These are phyloP conservation scores for Rhodotorula mucilaginosa DNA, from an alignment of 1,284 basidiomycete species.

Conservation along the genomic window DNA sequence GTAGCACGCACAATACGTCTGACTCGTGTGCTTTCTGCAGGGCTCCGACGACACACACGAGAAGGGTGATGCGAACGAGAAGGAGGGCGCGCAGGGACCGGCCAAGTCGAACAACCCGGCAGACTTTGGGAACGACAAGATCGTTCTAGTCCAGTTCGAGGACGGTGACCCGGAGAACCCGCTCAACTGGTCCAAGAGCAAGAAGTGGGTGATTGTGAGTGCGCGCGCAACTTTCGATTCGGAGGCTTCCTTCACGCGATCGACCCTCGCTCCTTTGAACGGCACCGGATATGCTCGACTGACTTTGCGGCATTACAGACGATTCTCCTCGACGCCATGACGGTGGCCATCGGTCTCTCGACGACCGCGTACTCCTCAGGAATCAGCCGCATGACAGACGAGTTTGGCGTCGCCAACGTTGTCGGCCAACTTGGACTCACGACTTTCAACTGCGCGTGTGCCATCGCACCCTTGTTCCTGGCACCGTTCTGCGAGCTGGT, in stretches of 20 bases:
- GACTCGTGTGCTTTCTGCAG: neutral
- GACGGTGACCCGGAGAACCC: slow-evolving; percentile 39
- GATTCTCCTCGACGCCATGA: slow-evolving; percentile 45
- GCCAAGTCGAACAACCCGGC: neutral
- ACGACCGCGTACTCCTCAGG: slow-evolving; percentile 48
- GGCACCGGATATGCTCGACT: neutral
- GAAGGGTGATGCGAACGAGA: neutral
- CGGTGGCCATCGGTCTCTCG: slow-evolving; percentile 46
- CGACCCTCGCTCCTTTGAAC: neutral
- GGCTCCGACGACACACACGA: neutral
- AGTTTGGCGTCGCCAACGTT: slow-evolving; percentile 45
- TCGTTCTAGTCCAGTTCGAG: slow-evolving; percentile 40
- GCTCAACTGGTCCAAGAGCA: slow-evolving; percentile 23
- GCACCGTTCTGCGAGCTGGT: slow-evolving; percentile 48
- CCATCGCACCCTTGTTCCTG: slow-evolving; percentile 42
- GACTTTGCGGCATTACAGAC: neutral
- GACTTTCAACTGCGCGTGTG: slow-evolving; percentile 43
- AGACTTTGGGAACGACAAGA: slow-evolving; percentile 27
- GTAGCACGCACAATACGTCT: neutral
- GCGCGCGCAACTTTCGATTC: too few relatives aligned
- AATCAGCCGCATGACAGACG: slow-evolving; percentile 43
- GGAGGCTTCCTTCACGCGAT: too few relatives aligned
- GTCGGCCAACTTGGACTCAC: slow-evolving; percentile 47
- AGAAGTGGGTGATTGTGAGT: slow-evolving; percentile 36
- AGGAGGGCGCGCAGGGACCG: slow-evolving; percentile 6